Conservation (phyloP, 305 asterid genomes). For the Plantago coronopus region DNA sequence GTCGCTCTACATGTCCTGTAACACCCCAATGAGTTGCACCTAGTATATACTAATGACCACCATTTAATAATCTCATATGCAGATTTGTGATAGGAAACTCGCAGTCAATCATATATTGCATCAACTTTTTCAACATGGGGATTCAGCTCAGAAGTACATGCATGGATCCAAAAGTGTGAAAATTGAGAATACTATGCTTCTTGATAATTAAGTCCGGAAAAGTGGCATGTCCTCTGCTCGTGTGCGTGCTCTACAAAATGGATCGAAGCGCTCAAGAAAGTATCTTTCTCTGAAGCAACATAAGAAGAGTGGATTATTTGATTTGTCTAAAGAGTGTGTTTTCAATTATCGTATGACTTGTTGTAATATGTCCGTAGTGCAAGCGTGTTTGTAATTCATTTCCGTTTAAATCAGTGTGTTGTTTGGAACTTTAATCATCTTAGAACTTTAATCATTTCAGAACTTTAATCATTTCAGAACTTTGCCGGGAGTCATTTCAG, state of each 20-base stretch:
- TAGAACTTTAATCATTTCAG: too few relatives aligned
- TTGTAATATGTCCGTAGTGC: too few relatives aligned
- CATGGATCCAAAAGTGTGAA: constrained; percentile 71
- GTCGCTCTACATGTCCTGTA: constrained; percentile 31
- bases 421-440: too few relatives aligned
- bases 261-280: constrained; percentile 69
- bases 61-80: constrained; percentile 17
- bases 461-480: too few relatives aligned
- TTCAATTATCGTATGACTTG: too few relatives aligned
- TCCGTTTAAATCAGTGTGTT: too few relatives aligned
- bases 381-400: too few relatives aligned
- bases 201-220: constrained; percentile 67
- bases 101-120: constrained; percentile 57
- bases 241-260: constrained; percentile 33
- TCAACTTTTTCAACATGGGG: constrained; percentile 81
- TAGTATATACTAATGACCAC: constrained; percentile 4
- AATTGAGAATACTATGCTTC: constrained; percentile 72
- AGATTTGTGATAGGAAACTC: constrained; percentile 46
- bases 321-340: constrained; percentile 59
- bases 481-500: too few relatives aligned
- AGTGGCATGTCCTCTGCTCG: constrained; percentile 32
- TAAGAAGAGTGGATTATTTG: constrained; percentile 54
- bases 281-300: constrained; percentile 71
- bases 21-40: constrained; percentile 1
- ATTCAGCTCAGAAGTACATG: constrained; percentile 74